A percentile compares a stretch with the other conserved stretches of the same genome.
phyloP scores from a whole-genome alignment of 495 filamentous ascomycete genomes.

The Apodospora peruviana region DNA sequence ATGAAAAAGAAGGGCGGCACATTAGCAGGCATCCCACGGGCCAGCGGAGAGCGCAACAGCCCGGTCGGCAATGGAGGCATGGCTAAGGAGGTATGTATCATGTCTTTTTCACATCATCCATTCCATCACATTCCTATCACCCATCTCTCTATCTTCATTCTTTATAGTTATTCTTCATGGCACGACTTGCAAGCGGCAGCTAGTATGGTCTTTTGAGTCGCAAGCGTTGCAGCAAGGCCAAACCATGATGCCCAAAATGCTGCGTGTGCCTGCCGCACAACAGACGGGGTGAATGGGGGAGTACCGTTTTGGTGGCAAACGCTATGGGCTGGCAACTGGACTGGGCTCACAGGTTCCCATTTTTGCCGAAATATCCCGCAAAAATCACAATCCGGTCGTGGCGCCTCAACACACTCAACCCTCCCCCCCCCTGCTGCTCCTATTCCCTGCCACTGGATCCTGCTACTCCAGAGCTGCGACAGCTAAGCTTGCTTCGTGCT shows the following conservation, averaged over 20 bases:
- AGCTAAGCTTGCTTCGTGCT: too few species aligned
- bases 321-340: slow-evolving; percentile 5
- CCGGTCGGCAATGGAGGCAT: slow-evolving; percentile 38
- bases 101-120: not conserved
- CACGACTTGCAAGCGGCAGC: not conserved
- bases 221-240: not conserved
- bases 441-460: not conserved
- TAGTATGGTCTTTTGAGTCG: not conserved
- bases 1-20: slow-evolving; percentile 50
- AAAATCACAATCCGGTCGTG: slow-evolving; percentile 9
- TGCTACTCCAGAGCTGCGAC: too few species aligned
- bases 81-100: slow-evolving; percentile 37
- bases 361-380: slow-evolving; percentile 32
- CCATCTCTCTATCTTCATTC: slow-evolving; percentile 3
- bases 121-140: slow-evolving; percentile 3
- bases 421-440: not conserved
- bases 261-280: slow-evolving; percentile 7
- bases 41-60: slow-evolving; percentile 45
- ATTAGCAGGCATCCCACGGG: slow-evolving; percentile 46
- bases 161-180: not conserved
- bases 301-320: slow-evolving; percentile 18
- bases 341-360: slow-evolving; percentile 10
- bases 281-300: slow-evolving; percentile 8
- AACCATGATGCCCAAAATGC: not conserved
- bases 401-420: not conserved